Conservation (phyloP, 768 basidiomycete genomes). For the Ramaria sp. region DNA sequence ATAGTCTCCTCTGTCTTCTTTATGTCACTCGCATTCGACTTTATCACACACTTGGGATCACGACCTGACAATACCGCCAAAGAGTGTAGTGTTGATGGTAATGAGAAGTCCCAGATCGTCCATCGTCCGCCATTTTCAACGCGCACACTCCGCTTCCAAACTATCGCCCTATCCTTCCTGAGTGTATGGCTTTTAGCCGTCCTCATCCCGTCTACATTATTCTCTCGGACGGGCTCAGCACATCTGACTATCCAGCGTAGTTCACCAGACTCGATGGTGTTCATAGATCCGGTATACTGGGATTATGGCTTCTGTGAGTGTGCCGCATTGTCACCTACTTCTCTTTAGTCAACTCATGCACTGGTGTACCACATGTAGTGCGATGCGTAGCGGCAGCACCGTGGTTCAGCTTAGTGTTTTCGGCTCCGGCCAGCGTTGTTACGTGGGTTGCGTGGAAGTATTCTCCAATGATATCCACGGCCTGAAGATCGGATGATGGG, state of each 20-base stretch:
- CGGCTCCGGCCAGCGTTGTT: slow-evolving; percentile 7
- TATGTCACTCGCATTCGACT: neutral
- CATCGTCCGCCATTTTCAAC: slow-evolving; percentile 8
- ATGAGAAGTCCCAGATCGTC: neutral
- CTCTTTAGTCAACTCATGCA: neutral
- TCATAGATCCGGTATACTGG: slow-evolving; percentile 9
- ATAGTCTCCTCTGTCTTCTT: slow-evolving; percentile 6
- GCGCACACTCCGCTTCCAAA: slow-evolving; percentile 5
- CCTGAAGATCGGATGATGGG: too few species aligned
- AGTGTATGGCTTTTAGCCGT: slow-evolving; percentile 6
- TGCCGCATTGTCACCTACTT: neutral
- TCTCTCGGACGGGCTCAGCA: slow-evolving; percentile 8
- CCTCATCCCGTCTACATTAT: slow-evolving; percentile 11
- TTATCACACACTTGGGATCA: neutral
- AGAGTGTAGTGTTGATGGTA: neutral
- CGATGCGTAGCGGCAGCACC: slow-evolving; percentile 12
- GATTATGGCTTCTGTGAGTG: slow-evolving; percentile 9
- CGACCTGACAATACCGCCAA: neutral
- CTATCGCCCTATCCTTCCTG: slow-evolving; percentile 7
- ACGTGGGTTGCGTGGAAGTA: slow-evolving; percentile 4
- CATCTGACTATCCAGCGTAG: slow-evolving; percentile 5
- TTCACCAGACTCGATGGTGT: neutral
- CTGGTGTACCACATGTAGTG: slow-evolving; percentile 1
- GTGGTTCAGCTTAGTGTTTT: slow-evolving; percentile 11
- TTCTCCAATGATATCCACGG: neutral